A percentile compares a stretch with the other conserved stretches of the same genome.
Evolutionary conservation across 2,329 filamentous ascomycete species (phyloP).

Genomic region (Cercospora sesami): DNA sequence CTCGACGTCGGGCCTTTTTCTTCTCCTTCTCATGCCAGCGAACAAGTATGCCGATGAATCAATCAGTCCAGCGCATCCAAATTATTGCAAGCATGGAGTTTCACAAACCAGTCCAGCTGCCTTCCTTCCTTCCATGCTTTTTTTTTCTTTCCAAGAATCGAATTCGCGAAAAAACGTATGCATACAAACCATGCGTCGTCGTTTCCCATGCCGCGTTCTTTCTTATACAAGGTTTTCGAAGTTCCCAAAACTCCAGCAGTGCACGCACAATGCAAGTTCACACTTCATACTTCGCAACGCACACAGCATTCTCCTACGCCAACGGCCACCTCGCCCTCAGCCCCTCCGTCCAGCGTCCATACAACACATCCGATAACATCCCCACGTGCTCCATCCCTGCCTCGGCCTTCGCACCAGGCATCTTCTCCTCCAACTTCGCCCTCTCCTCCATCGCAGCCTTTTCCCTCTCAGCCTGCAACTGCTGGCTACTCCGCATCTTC

Average conservation of each 20-base stretch:
- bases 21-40: too few species aligned
- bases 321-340: constrained; percentile 57
- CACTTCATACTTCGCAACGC: too few species aligned
- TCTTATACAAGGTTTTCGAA: neutral
- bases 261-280: too few species aligned
- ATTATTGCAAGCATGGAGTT: neutral
- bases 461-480: constrained; percentile 46
- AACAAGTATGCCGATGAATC: neutral
- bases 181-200: neutral
- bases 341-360: constrained; percentile 85
- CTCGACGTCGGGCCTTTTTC: too few species aligned
- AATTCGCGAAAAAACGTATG: neutral
- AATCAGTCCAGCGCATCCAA: neutral
- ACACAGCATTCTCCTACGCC: constrained; percentile 24
- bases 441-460: constrained; percentile 53
- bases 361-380: constrained; percentile 85
- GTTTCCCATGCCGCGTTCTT: neutral
- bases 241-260: neutral
- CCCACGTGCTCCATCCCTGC: constrained; percentile 91
- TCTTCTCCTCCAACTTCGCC: constrained; percentile 51
- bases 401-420: constrained; percentile 56
- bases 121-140: neutral
- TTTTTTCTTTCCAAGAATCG: neutral
- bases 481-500: constrained; percentile 61
- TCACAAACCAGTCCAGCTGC: neutral